phyloP scores from a whole-genome alignment of 495 filamentous ascomycete species.

The Lepraria neglecta region DNA sequence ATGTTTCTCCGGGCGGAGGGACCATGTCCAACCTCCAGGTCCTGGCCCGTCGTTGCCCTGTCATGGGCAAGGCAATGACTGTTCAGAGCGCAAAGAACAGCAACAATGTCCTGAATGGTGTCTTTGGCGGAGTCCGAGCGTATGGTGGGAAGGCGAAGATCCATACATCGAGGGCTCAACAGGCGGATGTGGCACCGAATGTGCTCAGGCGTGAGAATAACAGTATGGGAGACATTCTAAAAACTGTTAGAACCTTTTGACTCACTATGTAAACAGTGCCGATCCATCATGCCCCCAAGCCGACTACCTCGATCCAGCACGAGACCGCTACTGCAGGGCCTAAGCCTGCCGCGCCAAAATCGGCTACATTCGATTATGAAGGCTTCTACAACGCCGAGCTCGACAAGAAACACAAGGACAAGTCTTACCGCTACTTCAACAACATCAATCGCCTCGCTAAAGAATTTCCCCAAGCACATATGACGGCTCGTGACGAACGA shows the following conservation, averaged over 20 bases:
- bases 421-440: conserved; percentile 99
- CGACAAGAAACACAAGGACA: conserved; percentile 99
- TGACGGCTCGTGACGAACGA: conserved; percentile 72
- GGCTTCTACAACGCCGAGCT: conserved; percentile 81
- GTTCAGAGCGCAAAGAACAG: conserved; percentile 64
- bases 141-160: conserved; percentile 60
- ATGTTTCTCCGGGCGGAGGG: conserved; percentile 70
- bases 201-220: conserved; percentile 54
- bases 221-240: conserved; percentile 39
- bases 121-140: conserved; percentile 39
- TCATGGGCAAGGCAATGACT: conserved; percentile 96
- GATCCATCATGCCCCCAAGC: conserved; percentile 23
- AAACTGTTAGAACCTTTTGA: neutral
- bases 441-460: conserved; percentile 98
- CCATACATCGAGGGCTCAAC: conserved; percentile 68
- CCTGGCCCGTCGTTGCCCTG: conserved; percentile 87
- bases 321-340: conserved; percentile 34
- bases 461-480: conserved; percentile 93
- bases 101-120: conserved; percentile 39
- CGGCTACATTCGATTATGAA: conserved; percentile 76
- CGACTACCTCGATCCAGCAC: conserved; percentile 4
- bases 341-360: conserved; percentile 40
- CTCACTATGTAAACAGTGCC: conserved; percentile 17
- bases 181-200: conserved; percentile 64
- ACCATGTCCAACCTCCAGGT: conserved; percentile 97